Percentiles rank a stretch among this genome's conserved stretches.
Evolutionary conservation across 345 rosid species (phyloP).

Genomic region (Bruguiera parviflora): DNA sequence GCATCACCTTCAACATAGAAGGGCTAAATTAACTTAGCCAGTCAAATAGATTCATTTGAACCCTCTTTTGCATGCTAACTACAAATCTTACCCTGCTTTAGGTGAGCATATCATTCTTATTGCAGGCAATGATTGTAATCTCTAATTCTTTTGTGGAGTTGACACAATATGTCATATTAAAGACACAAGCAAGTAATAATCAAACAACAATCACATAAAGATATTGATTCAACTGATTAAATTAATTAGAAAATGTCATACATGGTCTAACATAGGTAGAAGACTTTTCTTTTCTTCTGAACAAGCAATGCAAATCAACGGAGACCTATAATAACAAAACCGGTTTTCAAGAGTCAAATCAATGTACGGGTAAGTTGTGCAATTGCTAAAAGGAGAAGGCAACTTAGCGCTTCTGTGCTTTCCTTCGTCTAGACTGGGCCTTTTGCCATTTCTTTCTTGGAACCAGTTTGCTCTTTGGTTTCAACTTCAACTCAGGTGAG

Average conservation of each 20-base stretch:
- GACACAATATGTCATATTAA: too few relatives aligned
- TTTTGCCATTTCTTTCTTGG: slow-evolving; percentile 90
- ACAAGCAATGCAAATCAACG: not conserved
- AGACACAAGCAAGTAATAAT: too few relatives aligned
- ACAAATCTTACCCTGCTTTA: not conserved
- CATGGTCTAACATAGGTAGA: not conserved
- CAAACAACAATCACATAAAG: too few relatives aligned
- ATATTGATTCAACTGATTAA: too few relatives aligned
- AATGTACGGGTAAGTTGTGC: not conserved
- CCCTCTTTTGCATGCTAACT: not conserved
- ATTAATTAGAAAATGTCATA: not conserved
- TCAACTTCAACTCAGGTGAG: slow-evolving; percentile 81
- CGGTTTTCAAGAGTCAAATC: not conserved
- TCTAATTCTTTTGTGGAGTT: too few relatives aligned
- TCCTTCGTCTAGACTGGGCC: slow-evolving; percentile 73
- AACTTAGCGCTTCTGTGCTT: slow-evolving; percentile 67
- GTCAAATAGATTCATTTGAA: not conserved
- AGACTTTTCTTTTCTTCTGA: not conserved
- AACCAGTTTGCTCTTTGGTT: slow-evolving; percentile 89
- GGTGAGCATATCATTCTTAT: not conserved
- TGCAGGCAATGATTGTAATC: not conserved
- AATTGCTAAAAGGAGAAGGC: not conserved
- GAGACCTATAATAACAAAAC: not conserved
- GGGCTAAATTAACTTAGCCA: not conserved
- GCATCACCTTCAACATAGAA: not conserved